Evolutionary conservation across 192 early-diverging fungal genomes (phyloP).

Genomic region (Backusella sp.): DNA sequence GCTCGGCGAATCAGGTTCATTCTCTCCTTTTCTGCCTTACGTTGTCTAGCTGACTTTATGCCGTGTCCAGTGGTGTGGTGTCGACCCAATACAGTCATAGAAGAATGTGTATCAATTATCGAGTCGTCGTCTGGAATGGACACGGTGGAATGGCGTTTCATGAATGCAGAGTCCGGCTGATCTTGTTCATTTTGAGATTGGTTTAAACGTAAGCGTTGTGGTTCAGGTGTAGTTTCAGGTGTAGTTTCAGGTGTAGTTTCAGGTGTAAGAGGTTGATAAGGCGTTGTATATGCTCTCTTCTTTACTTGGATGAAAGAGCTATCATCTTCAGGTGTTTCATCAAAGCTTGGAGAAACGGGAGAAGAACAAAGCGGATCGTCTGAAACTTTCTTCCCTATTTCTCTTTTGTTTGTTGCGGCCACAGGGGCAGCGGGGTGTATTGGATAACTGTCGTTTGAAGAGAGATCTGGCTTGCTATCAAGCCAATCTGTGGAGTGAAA

Average conservation of each 20-base stretch:
- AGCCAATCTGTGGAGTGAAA: not conserved
- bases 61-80: conserved; percentile 30
- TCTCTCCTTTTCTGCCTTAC: conserved; percentile 8
- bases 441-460: not conserved
- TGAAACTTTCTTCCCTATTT: not conserved
- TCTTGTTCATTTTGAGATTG: not conserved
- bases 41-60: conserved; percentile 3
- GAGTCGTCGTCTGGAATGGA: not conserved
- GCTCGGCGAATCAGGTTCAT: conserved; percentile 7
- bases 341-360: not conserved
- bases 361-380: not conserved
- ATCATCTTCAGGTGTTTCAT: not conserved
- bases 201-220: not conserved
- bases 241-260: not conserved
- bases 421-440: not conserved
- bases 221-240: not conserved
- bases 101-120: not conserved
- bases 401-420: not conserved
- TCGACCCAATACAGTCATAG: conserved; percentile 1
- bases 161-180: not conserved
- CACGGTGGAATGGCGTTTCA: not conserved
- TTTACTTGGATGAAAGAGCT: not conserved
- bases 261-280: not conserved
- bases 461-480: not conserved
- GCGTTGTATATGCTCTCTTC: conserved; percentile 11